Evolutionary conservation across 108 stramenopile genomes (phyloP), one percentile per base, ranked within the genome.

Genomic region (Fragilaria crotonensis): DNA sequence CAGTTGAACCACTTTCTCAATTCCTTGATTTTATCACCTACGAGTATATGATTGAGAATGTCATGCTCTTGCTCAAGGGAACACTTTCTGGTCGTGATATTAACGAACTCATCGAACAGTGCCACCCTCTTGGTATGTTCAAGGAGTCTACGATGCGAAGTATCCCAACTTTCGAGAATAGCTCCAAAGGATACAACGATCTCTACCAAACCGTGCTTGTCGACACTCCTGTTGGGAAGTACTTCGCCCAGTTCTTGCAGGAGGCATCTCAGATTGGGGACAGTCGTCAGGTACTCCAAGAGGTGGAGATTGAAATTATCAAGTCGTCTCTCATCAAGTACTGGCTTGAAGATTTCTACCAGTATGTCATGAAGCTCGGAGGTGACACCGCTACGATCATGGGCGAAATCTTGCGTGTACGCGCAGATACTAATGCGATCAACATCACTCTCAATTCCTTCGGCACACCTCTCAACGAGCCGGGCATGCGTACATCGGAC

Each of bases 31-130:
- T 97, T 78, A 96, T 99, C 68, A 95, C 93, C 9, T 97, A 96
- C 73, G 98, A 99, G 80, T 99, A 98, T 83, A 98, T 98, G 97
- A 99, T 99, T 73, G 96, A 98, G 67, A 99, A 97, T 67, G 90
- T 99, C 51, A 98, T 99, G 96, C 86, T 97, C 31, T 79, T 99
- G 53, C 79, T 99, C 33, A 97, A 98, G 68, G 97, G 96, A 18
- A 96, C 98, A 9, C 74, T 96, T 51, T 79, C 73, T 52, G 97
- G 96, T 11, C 85, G 96, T 48, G 92, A 95, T 65, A 90, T 96
- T 30, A 93, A 96, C 70, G 96, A 97, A 66, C 91, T 97, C 33
- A 84, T 98, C 45, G 95, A 87, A 52, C 95, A 96, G 82, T 96
- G 95, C 75, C 97, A 99, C 57, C 98, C 98, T 33, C 86, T 99